phyloP scores from a whole-genome alignment of 2,329 filamentous ascomycete genomes.

The Nannizziopsis barbatae region DNA sequence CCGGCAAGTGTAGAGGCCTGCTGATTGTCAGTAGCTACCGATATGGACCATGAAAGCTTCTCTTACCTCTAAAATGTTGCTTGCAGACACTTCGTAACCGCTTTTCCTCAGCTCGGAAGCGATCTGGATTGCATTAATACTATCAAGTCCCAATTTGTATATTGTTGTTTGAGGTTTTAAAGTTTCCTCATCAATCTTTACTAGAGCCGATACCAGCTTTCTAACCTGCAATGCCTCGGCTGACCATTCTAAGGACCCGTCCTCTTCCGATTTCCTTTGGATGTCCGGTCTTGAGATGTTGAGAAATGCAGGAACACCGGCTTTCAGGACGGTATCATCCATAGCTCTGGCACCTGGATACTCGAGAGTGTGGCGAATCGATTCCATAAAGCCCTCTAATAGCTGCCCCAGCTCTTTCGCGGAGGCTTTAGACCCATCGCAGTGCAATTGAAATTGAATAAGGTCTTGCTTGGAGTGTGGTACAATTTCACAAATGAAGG shows the following conservation, averaged over 20 bases:
- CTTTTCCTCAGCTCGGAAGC: conserved; percentile 54
- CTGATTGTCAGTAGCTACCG: conserved; percentile 12
- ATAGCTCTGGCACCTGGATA: conserved; percentile 25
- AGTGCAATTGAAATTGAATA: conserved; percentile 53
- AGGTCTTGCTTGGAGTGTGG: conserved; percentile 45
- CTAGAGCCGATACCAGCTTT: conserved; percentile 48
- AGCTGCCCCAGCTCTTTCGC: conserved; percentile 19
- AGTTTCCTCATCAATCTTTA: conserved; percentile 38
- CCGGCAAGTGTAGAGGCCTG: conserved; percentile 29
- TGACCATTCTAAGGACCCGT: conserved; percentile 35
- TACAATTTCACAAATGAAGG: conserved; percentile 63
- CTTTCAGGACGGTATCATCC: conserved; percentile 19
- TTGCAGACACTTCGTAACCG: conserved; percentile 50
- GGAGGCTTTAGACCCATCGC: conserved; percentile 32
- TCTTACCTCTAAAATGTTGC: conserved; percentile 58
- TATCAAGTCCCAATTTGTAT: conserved; percentile 81
- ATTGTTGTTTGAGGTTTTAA: conserved; percentile 59
- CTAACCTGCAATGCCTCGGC: conserved; percentile 45
- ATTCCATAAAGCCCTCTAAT: conserved; percentile 22
- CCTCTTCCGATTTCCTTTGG: not conserved
- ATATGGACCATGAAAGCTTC: not conserved
- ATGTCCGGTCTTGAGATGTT: conserved; percentile 9
- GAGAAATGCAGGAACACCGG: conserved; percentile 22
- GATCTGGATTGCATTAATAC: conserved; percentile 73
- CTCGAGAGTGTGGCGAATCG: conserved; percentile 26